phyloP scores from a whole-genome alignment of 2,329 filamentous ascomycete genomes.

The Ilyonectria sp. region DNA sequence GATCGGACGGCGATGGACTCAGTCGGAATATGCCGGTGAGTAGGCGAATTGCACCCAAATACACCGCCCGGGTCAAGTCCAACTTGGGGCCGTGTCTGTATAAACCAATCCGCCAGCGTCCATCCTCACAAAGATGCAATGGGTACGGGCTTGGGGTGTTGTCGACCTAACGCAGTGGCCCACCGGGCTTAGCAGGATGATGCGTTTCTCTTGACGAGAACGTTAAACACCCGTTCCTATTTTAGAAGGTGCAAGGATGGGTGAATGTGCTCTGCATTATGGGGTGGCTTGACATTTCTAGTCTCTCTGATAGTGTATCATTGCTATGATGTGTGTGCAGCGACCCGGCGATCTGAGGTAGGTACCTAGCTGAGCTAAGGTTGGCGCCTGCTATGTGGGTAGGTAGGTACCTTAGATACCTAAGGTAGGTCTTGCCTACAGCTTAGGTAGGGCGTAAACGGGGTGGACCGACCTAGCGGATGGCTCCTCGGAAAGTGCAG shows the following conservation, averaged over 20 bases:
- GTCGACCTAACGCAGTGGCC: slow-evolving; percentile 13
- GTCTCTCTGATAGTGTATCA: not conserved
- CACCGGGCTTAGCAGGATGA: slow-evolving; percentile 13
- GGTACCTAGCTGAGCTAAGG: not conserved
- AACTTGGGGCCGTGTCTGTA: slow-evolving; percentile 10
- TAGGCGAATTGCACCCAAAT: slow-evolving; percentile 9
- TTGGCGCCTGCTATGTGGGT: too few species aligned
- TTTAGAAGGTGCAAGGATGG: not conserved
- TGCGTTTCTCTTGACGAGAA: not conserved
- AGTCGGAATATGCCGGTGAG: not conserved
- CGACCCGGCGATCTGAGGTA: not conserved
- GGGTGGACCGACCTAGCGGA: not conserved
- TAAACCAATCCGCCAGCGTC: not conserved
- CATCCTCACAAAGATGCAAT: slow-evolving; percentile 6
- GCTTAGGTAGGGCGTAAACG: not conserved
- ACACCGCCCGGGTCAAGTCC: not conserved
- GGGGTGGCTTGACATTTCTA: slow-evolving; percentile 1
- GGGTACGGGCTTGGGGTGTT: not conserved
- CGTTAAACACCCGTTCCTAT: slow-evolving; percentile 3
- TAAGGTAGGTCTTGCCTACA: not conserved
- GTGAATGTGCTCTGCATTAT: not conserved
- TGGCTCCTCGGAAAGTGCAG: not conserved
- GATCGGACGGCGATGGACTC: not conserved
- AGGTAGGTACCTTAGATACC: not conserved
- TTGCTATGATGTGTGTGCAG: not conserved